phyloP scores from a whole-genome alignment of 352 stramenopile genomes.

The Globisporangium paroecandrum region DNA sequence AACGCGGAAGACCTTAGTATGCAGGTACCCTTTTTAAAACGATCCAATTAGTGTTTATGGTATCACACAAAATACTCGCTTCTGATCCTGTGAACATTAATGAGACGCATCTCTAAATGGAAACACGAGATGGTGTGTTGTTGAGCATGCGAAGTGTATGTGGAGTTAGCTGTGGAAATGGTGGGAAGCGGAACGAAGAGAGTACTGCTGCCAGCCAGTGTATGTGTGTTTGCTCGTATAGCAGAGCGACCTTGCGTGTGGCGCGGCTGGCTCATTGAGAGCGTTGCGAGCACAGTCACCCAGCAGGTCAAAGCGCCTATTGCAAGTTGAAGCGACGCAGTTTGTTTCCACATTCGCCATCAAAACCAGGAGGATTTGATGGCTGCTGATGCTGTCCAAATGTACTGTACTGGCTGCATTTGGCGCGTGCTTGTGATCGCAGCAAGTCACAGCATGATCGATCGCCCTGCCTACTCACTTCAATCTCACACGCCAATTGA shows the following conservation, averaged over 20 bases:
- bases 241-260: background rate
- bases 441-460: too few relatives aligned
- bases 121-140: background rate
- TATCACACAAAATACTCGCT: too few relatives aligned
- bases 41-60: background rate
- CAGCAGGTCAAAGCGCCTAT: background rate
- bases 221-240: background rate
- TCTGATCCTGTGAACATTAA: background rate
- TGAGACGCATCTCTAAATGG: background rate
- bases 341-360: too few relatives aligned
- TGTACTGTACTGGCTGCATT: too few relatives aligned
- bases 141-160: background rate
- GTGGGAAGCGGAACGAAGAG: background rate
- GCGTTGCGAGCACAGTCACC: background rate
- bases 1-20: background rate
- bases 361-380: too few relatives aligned
- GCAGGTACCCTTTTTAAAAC: background rate
- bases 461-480: too few relatives aligned
- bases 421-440: too few relatives aligned
- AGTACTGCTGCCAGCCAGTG: background rate
- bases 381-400: too few relatives aligned
- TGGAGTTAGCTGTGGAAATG: background rate
- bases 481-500: too few relatives aligned
- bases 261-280: background rate
- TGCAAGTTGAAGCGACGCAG: background rate